Evolutionary conservation across 495 filamentous ascomycete species (phyloP), one percentile per base, ranked within the genome.

Genomic region (Filosporella fistucella): DNA sequence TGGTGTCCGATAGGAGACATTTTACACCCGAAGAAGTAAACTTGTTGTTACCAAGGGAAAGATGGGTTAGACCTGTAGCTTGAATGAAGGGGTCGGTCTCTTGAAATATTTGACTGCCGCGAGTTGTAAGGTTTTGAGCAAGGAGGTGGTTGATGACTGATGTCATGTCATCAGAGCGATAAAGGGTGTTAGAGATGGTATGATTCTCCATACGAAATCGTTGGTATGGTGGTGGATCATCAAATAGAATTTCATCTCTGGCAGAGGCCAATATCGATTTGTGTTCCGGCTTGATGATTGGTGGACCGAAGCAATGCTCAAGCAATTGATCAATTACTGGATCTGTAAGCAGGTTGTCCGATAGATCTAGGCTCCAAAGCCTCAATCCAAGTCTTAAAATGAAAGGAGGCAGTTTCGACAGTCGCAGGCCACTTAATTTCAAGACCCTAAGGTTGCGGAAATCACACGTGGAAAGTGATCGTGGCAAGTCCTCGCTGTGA

Each of bases 281-380:
- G n/a, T n/a, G n/a, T n/a, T n/a, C n/a, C n/a, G n/a, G n/a, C n/a
- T n/a, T n/a, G n/a, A n/a, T n/a, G n/a, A n/a, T n/a, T n/a, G n/a
- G 5, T 11, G 21, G 28, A 1, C 6, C 13, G 28, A 55, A 20
- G 20, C 23, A 54, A 6, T 20, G 7, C 17, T 30, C 13, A 6
- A 47, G 11, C 4, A 55, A 1, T 10, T 10, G 18, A 10, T 41
- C 25, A 28, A 55, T 37, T 2, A 28, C 21, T 0, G 18, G 8
- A 49, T 56, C 52, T 3, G 44, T 51, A 23, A 59, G 41, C 1
- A 42, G 20, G 28, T 59, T 59, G 18, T 54, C 46, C 8, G 44
- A n/a, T 1, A 59, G 9, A 42, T 59, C 56, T 16, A 59, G 39
- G 22, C 52, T 49, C 52, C 52, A 59, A 7, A 59, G 32, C 16